phyloP scores from a whole-genome alignment of 306 rosid genomes.

The Ziziphus jujuba region DNA sequence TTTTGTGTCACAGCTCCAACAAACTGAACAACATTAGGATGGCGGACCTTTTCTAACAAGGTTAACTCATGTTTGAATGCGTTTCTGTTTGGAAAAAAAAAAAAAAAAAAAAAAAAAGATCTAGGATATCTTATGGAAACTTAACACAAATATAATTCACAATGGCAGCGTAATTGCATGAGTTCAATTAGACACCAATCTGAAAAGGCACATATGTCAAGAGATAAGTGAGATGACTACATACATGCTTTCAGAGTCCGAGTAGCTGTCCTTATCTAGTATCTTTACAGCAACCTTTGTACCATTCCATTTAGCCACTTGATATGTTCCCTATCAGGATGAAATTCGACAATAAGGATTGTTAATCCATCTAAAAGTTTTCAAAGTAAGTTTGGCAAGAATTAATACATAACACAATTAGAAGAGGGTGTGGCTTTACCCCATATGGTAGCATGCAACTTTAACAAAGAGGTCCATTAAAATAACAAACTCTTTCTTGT shows the following conservation, averaged over 20 bases:
- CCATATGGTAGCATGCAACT: neutral
- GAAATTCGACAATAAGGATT: constrained; percentile 16
- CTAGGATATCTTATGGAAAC: constrained; percentile 5
- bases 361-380: constrained; percentile 8
- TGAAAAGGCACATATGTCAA: neutral
- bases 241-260: constrained; percentile 87
- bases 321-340: constrained; percentile 73
- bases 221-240: constrained; percentile 31
- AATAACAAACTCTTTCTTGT: neutral
- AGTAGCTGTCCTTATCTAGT: constrained; percentile 81
- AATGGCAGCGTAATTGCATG: neutral
- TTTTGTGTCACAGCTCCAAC: constrained; percentile 99
- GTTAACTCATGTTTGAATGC: constrained; percentile 92
- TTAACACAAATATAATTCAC: constrained; percentile 21
- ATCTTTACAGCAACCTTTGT: constrained; percentile 95
- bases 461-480: neutral
- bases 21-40: constrained; percentile 95
- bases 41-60: constrained; percentile 90
- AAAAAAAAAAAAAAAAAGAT: constrained; percentile 18
- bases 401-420: constrained; percentile 11
- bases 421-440: neutral
- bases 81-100: constrained; percentile 48
- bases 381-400: neutral
- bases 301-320: constrained; percentile 99
- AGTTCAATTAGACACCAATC: neutral